Base-by-base conservation (phyloP, 2,329 filamentous ascomycete genomes). In the Neonectria sp. region DNA sequence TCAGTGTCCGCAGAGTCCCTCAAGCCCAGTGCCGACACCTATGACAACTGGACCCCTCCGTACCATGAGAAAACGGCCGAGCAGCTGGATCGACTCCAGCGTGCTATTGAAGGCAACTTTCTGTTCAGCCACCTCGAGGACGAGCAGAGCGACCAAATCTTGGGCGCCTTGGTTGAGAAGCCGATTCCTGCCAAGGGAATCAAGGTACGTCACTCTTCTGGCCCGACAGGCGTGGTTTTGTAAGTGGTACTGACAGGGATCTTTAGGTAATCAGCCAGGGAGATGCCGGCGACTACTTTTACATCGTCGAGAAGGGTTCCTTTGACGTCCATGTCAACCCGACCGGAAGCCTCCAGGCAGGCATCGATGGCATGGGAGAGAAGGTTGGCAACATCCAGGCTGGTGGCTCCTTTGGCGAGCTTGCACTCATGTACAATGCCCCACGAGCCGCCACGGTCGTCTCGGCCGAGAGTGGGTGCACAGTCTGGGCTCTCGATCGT, bases 371-470 rank as follows among this genome's bases (percentile, higher is more conserved):
- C 12, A 87, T 98, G 83, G 96, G 96, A 56, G 86, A 87, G 68
- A 93, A 94, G 76, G 95, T 98, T 31, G 91, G 90, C 74, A 91
- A 88, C 43, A 97, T 97, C 65, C 92, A 93, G 51, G 90, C 95
- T 4, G 96, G 96, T 56, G 95, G 95, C 68, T 97, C 95, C 4
- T 99, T 99, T 81, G 96, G 96, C 75, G 96, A 99, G 84, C 87
- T 99, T 63, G 96, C 96, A 13, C 87, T 99, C 76, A 98, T 99
- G 96, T 98, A 99, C 85, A 98, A 98, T 77, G 95, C 96, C 25
- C 96, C 96, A 29, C 94, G 96, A 77, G 96, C 96, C 48, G 96
- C 96, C 4, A 98, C 96, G 0, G 94, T 99, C 67, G 89, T 97
- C 68, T 97, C 94, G 33, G 91, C 92, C 13, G 93, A 97, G 76